A percentile compares a stretch with the other conserved stretches of the same genome.
Evolutionary conservation across 2,329 filamentous ascomycete genomes (phyloP).

Genomic region (Epichloe sylvatica): DNA sequence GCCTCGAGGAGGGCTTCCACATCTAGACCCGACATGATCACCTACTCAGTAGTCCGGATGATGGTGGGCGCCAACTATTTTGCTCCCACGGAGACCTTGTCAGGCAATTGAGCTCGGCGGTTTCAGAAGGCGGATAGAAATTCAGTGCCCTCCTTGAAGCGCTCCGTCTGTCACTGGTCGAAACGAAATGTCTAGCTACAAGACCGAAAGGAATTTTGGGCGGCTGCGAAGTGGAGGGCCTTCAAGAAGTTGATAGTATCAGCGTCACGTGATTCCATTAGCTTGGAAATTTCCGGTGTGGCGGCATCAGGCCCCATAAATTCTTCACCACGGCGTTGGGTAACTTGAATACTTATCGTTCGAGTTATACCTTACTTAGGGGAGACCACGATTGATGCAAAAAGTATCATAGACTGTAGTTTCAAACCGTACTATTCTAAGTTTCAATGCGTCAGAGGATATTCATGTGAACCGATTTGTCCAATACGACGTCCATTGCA

Average conservation of each 20-base stretch:
- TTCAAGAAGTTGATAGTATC: neutral
- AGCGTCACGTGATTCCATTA: neutral
- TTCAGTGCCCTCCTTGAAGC: neutral
- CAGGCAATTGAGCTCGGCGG: neutral
- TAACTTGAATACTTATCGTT: no score
- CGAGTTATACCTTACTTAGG: no score
- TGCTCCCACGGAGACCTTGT: neutral
- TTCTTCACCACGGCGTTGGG: neutral
- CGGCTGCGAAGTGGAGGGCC: constrained; percentile 1
- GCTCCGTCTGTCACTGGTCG: neutral
- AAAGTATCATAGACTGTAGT: no score
- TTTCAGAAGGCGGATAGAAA: neutral
- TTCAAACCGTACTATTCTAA: no score
- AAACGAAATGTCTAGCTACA: neutral
- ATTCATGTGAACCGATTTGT: neutral
- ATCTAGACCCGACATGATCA: constrained; percentile 43
- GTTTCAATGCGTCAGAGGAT: neutral
- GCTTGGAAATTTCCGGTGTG: neutral
- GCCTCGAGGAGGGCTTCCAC: constrained; percentile 87
- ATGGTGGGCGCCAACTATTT: neutral
- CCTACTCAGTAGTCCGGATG: constrained; percentile 5
- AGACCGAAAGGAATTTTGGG: neutral
- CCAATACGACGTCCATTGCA: neutral
- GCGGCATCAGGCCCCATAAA: neutral
- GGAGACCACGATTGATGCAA: no score